Evolutionary conservation across 192 early-diverging fungal species (phyloP).

Genomic region (Powellomyces hirtus): DNA sequence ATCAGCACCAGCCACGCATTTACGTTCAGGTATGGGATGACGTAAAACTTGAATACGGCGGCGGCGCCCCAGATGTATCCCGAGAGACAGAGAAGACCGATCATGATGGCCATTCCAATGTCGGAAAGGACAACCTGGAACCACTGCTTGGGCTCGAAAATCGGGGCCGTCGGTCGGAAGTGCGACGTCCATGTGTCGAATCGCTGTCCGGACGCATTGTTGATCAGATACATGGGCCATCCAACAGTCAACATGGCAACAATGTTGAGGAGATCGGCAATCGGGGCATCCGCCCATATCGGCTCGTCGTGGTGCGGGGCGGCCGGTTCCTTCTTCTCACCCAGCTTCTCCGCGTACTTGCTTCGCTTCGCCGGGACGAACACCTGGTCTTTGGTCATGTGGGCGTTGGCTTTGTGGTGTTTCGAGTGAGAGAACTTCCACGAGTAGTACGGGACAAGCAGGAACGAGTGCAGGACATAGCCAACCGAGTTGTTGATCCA

Average conservation of each 20-base stretch:
- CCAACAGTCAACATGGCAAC: constrained; percentile 74
- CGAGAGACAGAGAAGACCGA: constrained; percentile 53
- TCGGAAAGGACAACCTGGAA: constrained; percentile 70
- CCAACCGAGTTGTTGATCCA: constrained; percentile 88
- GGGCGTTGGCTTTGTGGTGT: constrained; percentile 90
- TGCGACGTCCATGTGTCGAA: constrained; percentile 77
- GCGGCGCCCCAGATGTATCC: constrained; percentile 51
- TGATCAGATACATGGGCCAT: constrained; percentile 85
- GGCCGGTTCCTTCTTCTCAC: constrained; percentile 34
- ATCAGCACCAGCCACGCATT: constrained; percentile 97
- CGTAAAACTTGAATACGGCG: constrained; percentile 78
- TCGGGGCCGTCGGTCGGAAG: constrained; percentile 75
- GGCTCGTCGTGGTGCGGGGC: constrained; percentile 41
- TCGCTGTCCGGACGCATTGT: constrained; percentile 77
- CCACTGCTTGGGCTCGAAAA: constrained; percentile 78
- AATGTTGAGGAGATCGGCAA: constrained; percentile 62
- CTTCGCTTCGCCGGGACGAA: constrained; percentile 72
- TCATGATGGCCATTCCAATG: constrained; percentile 63
- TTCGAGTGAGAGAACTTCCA: constrained; percentile 82
- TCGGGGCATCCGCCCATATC: constrained; percentile 73
- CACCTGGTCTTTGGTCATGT: constrained; percentile 92
- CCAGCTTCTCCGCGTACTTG: constrained; percentile 31
- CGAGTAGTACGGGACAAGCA: constrained; percentile 90
- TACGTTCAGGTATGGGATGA: constrained; percentile 88
- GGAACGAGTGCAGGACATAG: constrained; percentile 81